A percentile compares a stretch with the other conserved stretches of the same genome.
Conservation (phyloP, 1,284 basidiomycete genomes). For the Mycosarcoma mackinlayi region DNA sequence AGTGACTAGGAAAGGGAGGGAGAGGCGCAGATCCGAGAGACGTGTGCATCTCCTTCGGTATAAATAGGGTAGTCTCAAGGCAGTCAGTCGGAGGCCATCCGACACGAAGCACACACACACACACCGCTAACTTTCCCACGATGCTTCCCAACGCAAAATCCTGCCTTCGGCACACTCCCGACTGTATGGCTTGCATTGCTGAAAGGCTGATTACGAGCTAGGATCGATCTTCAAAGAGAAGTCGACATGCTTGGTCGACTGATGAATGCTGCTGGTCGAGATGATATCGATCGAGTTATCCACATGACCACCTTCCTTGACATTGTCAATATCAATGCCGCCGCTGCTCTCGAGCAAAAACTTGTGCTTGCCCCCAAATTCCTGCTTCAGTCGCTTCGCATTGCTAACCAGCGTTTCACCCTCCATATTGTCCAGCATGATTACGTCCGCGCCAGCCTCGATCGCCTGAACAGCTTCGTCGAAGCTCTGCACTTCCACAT, state of each 20-base stretch:
- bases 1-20: neutral
- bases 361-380: slow-evolving; percentile 29
- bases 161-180: neutral
- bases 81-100: slow-evolving; percentile 4
- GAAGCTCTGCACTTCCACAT: slow-evolving; percentile 91
- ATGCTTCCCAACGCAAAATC: no score
- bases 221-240: slow-evolving; percentile 67
- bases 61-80: neutral
- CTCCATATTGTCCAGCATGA: slow-evolving; percentile 84
- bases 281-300: slow-evolving; percentile 66
- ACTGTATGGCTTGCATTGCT: neutral
- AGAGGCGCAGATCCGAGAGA: neutral
- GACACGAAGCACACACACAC: neutral
- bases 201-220: slow-evolving; percentile 15
- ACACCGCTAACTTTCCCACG: neutral
- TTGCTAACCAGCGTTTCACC: slow-evolving; percentile 57
- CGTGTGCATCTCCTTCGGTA: neutral
- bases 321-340: slow-evolving; percentile 62
- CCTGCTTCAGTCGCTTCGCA: slow-evolving; percentile 50
- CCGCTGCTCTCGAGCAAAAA: slow-evolving; percentile 65
- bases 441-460: slow-evolving; percentile 91
- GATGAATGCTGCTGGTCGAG: slow-evolving; percentile 64
- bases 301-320: slow-evolving; percentile 55
- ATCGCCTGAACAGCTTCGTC: slow-evolving; percentile 95
- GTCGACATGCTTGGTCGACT: slow-evolving; percentile 67